phyloP scores from a whole-genome alignment of 805 yeast genomes.

The Cyberlindnera xylosilytica region DNA sequence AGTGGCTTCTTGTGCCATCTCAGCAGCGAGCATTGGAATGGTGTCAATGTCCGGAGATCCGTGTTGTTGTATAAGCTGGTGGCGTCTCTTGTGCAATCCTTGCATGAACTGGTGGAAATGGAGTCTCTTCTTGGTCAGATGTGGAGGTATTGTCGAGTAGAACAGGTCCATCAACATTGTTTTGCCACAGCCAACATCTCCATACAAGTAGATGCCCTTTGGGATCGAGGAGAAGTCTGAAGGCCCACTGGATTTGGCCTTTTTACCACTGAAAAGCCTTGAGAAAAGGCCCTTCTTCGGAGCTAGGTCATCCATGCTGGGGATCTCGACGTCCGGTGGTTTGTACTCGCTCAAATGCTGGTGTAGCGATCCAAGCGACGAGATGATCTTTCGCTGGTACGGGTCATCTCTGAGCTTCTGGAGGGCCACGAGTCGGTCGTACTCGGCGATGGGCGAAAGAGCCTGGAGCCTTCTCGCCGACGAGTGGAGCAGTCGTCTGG shows the following conservation, averaged over 20 bases:
- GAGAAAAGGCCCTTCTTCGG: conserved; percentile 44
- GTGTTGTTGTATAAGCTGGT: conserved; percentile 63
- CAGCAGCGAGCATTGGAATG: conserved; percentile 79
- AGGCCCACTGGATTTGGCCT: background rate
- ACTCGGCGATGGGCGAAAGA: conserved; percentile 49
- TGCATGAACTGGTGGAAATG: conserved; percentile 99
- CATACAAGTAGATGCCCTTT: conserved; percentile 86
- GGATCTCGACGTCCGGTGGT: conserved; percentile 60
- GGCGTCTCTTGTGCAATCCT: conserved; percentile 81
- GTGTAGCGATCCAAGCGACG: conserved; percentile 59
- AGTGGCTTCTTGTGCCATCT: conserved; percentile 71
- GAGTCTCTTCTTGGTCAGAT: conserved; percentile 72
- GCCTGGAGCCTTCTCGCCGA: conserved; percentile 7
- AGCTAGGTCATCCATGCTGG: conserved; percentile 47
- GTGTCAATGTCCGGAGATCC: conserved; percentile 72
- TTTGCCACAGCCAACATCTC: conserved; percentile 98
- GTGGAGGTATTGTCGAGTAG: conserved; percentile 76
- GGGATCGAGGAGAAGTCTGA: conserved; percentile 46
- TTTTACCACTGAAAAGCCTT: conserved; percentile 21
- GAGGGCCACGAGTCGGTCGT: conserved; percentile 43
- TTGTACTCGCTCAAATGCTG: conserved; percentile 47
- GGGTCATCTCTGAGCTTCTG: conserved; percentile 67
- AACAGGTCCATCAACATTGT: conserved; percentile 98
- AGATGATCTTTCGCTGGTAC: conserved; percentile 73
- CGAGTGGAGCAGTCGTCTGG: conserved; percentile 11